Percentiles rank a stretch among this genome's conserved stretches.
Evolutionary conservation across 805 yeast species (phyloP).

Genomic region (Naumovozyma baii): DNA sequence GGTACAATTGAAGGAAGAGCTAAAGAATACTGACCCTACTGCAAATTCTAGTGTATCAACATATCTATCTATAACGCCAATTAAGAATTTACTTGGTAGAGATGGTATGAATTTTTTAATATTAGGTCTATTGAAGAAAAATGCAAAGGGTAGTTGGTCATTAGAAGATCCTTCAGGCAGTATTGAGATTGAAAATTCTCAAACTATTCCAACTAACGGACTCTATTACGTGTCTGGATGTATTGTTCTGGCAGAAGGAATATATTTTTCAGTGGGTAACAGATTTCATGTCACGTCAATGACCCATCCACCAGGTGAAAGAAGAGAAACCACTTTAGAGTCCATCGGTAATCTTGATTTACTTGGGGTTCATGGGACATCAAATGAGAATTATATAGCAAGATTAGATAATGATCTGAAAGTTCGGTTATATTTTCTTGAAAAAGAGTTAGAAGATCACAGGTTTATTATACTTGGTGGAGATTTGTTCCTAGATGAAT

Average conservation of each 20-base stretch:
- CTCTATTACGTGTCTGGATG: constrained; percentile 66
- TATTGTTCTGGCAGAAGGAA: constrained; percentile 75
- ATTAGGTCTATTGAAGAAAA: constrained; percentile 63
- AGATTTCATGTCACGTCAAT: constrained; percentile 67
- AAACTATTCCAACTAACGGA: constrained; percentile 52
- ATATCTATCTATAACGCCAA: constrained; percentile 46
- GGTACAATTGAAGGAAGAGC: constrained; percentile 15
- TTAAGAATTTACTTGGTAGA: constrained; percentile 80
- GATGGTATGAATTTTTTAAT: constrained; percentile 66
- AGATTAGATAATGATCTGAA: constrained; percentile 55
- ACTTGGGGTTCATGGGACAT: constrained; percentile 35
- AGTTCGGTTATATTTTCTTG: constrained; percentile 45
- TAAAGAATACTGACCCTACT: constrained; percentile 7
- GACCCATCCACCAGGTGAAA: constrained; percentile 84
- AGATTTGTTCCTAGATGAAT: constrained; percentile 56
- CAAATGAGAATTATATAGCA: constrained; percentile 31
- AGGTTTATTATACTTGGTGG: constrained; percentile 65
- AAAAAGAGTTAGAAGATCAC: constrained; percentile 46
- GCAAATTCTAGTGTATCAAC: constrained; percentile 5
- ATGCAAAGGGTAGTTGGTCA: constrained; percentile 57
- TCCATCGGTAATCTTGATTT: constrained; percentile 76
- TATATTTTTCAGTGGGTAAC: constrained; percentile 56
- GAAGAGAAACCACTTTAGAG: constrained; percentile 53
- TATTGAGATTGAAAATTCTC: constrained; percentile 56
- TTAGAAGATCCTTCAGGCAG: constrained; percentile 75